Evolutionary conservation across 2,329 filamentous ascomycete genomes (phyloP).

Genomic region (Ceratocystis albifundus): DNA sequence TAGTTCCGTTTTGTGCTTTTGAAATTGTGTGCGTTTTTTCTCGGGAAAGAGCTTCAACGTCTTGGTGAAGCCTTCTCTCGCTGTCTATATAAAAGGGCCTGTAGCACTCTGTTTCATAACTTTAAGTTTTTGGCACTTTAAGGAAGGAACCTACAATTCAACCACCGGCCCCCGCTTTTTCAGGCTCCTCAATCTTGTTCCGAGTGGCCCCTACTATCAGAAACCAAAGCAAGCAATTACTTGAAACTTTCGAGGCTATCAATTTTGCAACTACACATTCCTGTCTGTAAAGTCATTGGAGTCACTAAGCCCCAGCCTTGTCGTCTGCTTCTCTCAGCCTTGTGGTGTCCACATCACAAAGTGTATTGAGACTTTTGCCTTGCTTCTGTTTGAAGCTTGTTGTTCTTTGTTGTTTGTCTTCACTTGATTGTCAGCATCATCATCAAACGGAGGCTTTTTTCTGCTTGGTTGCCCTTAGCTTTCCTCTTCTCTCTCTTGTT

Average conservation of each 20-base stretch:
- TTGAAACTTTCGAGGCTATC: background rate
- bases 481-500: background rate
- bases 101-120: background rate
- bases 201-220: background rate
- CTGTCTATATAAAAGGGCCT: background rate
- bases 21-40: too few species aligned
- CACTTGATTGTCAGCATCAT: background rate
- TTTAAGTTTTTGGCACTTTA: background rate
- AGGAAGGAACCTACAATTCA: slow-evolving; percentile 5
- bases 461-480: background rate
- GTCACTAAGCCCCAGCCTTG: background rate
- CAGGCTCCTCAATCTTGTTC: slow-evolving; percentile 1
- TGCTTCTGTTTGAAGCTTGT: slow-evolving; percentile 6
- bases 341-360: slow-evolving; percentile 5
- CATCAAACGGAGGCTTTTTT: background rate
- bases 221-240: background rate
- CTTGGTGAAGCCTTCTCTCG: too few species aligned
- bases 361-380: slow-evolving; percentile 10
- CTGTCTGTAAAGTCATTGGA: background rate
- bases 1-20: too few species aligned
- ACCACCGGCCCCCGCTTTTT: slow-evolving; percentile 9
- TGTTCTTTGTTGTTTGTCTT: background rate
- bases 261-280: background rate
- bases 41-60: too few species aligned
- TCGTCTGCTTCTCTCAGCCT: background rate